Base-by-base conservation (phyloP, 148 eudicot species). In the Nepenthes gracilis region DNA sequence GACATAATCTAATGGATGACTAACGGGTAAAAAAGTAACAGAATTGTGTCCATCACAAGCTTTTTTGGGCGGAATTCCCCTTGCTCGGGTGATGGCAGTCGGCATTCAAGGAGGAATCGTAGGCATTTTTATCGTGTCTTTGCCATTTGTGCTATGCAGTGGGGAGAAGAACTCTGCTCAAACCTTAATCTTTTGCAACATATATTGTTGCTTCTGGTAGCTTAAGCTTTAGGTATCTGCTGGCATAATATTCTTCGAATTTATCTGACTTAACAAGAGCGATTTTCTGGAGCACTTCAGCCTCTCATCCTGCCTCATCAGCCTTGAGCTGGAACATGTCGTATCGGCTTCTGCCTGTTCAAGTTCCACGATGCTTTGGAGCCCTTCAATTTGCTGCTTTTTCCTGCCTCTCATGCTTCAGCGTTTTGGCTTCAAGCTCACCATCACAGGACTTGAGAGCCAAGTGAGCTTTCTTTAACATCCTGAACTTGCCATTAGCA, bases 271-370 rank as follows among this genome's bases (percentile, higher is more conserved):
- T 80, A 47, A 81, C 76, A 36, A 77, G 81, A 14, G 78, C 73
- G 47, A 85, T 80, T 51, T 80, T 75, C 43, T 75, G 81, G 38
- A 85, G 68, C 74, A 85, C 67, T 61, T 82, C 91, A 9, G 85
- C 85, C 70, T 85, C 91, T 40, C 81, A 61, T 38, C 85, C 74
- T 68, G 87, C 87, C 70, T 85, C 91, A 54, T 69, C 73, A 10
- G 91, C 91, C 65, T 82, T 85, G 7, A 80, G 69, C 45, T 85
- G 81, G 55, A 82, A 85, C 91, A 85, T 85, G 23, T 85, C n/a
- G n/a, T n/a, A n/a, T n/a, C 85, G 54, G 91, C 83, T 63, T 85
- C 90, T 1, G 90, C 85, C 72, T 80, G 81, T 68, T 85, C 79
- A 36, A 82, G 85, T 67, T 86, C 70, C n/a, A 75, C 80, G 5